A percentile compares a stretch with the other conserved stretches of the same genome.
Evolutionary conservation across 106 monocot genomes (phyloP).

Genomic region (Triglochin maritima): DNA sequence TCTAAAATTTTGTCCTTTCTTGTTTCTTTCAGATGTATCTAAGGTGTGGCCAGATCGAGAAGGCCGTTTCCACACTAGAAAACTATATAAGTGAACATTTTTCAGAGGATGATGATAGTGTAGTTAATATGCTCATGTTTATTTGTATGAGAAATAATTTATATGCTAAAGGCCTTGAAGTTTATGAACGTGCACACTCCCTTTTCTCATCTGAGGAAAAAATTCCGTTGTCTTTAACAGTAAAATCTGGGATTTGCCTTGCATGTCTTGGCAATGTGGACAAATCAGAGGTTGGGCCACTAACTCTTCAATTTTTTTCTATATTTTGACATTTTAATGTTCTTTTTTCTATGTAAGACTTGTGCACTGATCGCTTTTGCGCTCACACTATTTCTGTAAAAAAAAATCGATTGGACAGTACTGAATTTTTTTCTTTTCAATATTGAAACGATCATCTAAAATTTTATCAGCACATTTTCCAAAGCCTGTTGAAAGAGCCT

Average conservation of each 20-base stretch:
- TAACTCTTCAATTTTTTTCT: background rate
- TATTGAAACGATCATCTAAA: background rate
- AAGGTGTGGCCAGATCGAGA: conserved; percentile 49
- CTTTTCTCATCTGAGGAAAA: conserved; percentile 17
- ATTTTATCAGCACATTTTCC: conserved; percentile 35
- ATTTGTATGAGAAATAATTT: conserved; percentile 48
- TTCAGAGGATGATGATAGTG: conserved; percentile 25
- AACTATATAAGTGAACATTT: conserved; percentile 37
- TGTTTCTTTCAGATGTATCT: conserved; percentile 50
- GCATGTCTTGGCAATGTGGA: conserved; percentile 70
- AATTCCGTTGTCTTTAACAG: conserved; percentile 30
- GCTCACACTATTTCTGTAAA: too few relatives aligned
- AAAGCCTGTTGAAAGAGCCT: conserved; percentile 28
- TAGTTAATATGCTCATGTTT: conserved; percentile 40
- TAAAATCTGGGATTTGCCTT: conserved; percentile 59
- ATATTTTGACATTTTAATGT: background rate
- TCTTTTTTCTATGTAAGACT: too few relatives aligned
- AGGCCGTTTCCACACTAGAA: conserved; percentile 52
- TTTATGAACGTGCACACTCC: conserved; percentile 29
- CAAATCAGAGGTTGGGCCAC: conserved; percentile 49
- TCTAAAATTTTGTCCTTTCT: conserved; percentile 1
- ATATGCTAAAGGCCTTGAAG: conserved; percentile 50
- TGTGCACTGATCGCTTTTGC: too few relatives aligned
- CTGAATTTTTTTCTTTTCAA: too few relatives aligned
- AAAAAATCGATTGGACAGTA: too few relatives aligned